These are phyloP conservation scores for Aspergillus saccharolyticus DNA, from an alignment of 495 filamentous ascomycete genomes.

Conservation along the genomic window DNA sequence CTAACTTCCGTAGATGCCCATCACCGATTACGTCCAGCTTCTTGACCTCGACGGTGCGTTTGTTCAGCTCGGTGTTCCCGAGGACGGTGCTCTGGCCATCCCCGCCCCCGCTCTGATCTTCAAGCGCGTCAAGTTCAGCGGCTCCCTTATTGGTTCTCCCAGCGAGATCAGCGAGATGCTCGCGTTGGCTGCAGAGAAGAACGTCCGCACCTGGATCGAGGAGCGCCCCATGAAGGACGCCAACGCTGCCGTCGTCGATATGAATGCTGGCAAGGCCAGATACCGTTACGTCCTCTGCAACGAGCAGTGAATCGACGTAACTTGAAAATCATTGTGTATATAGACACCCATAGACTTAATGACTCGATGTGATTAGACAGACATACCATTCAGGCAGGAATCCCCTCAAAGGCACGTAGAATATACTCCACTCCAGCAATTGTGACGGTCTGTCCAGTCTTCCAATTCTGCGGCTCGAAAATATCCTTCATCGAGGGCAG, in stretches of 20 bases:
- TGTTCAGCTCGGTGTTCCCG: conserved; percentile 65
- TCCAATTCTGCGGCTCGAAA: conserved; percentile 5
- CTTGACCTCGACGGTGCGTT: conserved; percentile 59
- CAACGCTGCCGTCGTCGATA: conserved; percentile 59
- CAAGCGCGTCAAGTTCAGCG: conserved; percentile 58
- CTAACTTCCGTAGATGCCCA: conserved; percentile 48
- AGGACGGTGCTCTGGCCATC: conserved; percentile 54
- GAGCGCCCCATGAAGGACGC: conserved; percentile 61
- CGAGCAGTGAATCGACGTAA: not conserved
- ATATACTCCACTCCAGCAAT: conserved; percentile 27
- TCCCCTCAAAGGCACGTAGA: conserved; percentile 35
- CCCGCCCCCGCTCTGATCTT: conserved; percentile 48
- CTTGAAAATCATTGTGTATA: not conserved
- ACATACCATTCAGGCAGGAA: conserved; percentile 6
- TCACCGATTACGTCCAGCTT: conserved; percentile 58
- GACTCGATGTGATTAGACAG: not conserved
- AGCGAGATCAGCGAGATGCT: conserved; percentile 71
- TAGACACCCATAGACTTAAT: not conserved
- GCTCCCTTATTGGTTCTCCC: conserved; percentile 60
- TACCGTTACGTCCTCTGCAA: conserved; percentile 64
- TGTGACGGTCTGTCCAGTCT: conserved; percentile 18
- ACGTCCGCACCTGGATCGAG: conserved; percentile 62
- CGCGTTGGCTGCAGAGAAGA: conserved; percentile 61
- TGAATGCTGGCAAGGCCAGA: conserved; percentile 58
- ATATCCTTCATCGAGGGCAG: conserved; percentile 28